phyloP scores from a whole-genome alignment of 2,329 filamentous ascomycete species.

The Coniochaeta sp. region DNA sequence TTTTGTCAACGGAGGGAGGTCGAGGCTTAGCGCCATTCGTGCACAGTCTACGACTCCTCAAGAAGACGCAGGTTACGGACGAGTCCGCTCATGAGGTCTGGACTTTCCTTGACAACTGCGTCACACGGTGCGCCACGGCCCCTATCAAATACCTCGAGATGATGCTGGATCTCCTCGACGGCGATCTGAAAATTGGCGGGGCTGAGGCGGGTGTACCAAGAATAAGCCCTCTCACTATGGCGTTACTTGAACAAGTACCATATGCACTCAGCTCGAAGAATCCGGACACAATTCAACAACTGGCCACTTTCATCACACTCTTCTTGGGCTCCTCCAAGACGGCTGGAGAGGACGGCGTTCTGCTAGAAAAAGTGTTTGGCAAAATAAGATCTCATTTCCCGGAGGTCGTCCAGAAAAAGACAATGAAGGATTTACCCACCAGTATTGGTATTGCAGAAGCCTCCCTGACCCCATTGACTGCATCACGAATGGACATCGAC shows the following conservation, averaged over 20 bases:
- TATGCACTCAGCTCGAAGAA: slow-evolving; percentile 26
- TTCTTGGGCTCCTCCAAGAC: slow-evolving; percentile 47
- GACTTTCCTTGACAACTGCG: slow-evolving; percentile 75
- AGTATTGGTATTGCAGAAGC: background rate
- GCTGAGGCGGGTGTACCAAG: slow-evolving; percentile 21
- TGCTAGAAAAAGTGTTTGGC: slow-evolving; percentile 36
- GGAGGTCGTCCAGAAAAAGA: slow-evolving; percentile 23
- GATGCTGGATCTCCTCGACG: slow-evolving; percentile 41
- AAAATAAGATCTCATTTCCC: slow-evolving; percentile 28
- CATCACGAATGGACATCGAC: background rate
- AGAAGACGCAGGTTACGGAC: slow-evolving; percentile 12
- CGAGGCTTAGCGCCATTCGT: slow-evolving; percentile 41
- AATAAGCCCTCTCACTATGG: slow-evolving; percentile 59
- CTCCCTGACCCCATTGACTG: background rate
- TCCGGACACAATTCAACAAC: slow-evolving; percentile 6
- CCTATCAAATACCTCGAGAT: slow-evolving; percentile 79
- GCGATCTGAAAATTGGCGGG: slow-evolving; percentile 10
- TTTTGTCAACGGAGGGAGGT: slow-evolving; percentile 17
- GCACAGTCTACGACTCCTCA: slow-evolving; percentile 25
- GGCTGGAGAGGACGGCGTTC: slow-evolving; percentile 38
- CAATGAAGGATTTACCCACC: background rate
- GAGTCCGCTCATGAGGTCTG: slow-evolving; percentile 34
- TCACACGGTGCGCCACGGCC: slow-evolving; percentile 63
- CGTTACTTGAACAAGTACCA: slow-evolving; percentile 70
- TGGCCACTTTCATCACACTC: slow-evolving; percentile 50